Evolutionary conservation across 2,329 filamentous ascomycete genomes (phyloP).

Genomic region (Fusarium coffeatum): DNA sequence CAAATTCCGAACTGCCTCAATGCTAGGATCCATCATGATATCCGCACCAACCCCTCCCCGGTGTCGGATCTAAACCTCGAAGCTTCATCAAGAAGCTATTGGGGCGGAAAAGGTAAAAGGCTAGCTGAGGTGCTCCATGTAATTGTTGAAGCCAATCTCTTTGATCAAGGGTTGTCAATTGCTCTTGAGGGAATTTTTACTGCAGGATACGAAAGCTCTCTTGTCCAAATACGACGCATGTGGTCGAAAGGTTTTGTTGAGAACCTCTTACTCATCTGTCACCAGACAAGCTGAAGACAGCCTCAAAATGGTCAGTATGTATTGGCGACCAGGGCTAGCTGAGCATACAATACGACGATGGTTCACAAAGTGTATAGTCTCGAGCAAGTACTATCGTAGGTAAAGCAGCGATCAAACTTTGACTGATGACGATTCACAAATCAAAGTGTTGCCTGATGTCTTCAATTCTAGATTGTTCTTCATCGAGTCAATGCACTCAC

Average conservation of each 20-base stretch:
- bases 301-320: neutral
- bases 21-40: constrained; percentile 19
- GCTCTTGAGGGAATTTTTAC: constrained; percentile 42
- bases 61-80: constrained; percentile 42
- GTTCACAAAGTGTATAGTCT: neutral
- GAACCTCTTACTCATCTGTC: constrained; percentile 15
- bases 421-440: neutral
- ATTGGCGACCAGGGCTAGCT: neutral
- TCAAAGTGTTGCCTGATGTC: neutral
- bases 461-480: neutral
- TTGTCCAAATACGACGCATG: neutral
- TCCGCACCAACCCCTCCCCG: constrained; percentile 44
- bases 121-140: constrained; percentile 8
- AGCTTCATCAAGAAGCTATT: constrained; percentile 37
- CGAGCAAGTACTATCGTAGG: no score
- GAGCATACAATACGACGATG: neutral
- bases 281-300: constrained; percentile 21
- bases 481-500: neutral
- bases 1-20: constrained; percentile 35
- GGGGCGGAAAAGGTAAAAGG: constrained; percentile 39
- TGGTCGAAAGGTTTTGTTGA: constrained; percentile 7
- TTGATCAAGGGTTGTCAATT: constrained; percentile 16
- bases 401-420: neutral
- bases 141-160: constrained; percentile 18
- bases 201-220: constrained; percentile 6